A percentile compares a stretch with the other conserved stretches of the same genome.
phyloP scores from a whole-genome alignment of 352 stramenopile species.

The Globisporangium abappressorium region DNA sequence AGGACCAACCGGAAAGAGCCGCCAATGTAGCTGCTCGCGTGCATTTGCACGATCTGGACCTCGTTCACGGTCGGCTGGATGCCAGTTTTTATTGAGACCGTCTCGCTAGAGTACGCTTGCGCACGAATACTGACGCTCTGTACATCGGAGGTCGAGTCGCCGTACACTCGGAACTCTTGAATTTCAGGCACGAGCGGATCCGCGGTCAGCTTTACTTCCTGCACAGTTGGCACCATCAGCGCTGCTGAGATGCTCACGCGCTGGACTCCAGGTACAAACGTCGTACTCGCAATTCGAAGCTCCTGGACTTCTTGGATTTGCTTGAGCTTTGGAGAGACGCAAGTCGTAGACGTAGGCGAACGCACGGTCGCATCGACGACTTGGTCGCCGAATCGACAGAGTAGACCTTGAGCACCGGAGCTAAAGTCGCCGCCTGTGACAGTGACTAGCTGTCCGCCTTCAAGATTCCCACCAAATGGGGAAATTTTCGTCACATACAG shows the following conservation, averaged over 20 bases:
- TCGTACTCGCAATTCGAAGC: slow-evolving; percentile 47
- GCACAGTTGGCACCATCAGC: slow-evolving; percentile 36
- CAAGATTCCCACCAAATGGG: slow-evolving; percentile 60
- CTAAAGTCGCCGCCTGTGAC: slow-evolving; percentile 63
- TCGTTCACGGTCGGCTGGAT: slow-evolving; percentile 32
- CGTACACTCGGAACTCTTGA: slow-evolving; percentile 46
- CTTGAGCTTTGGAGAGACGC: slow-evolving; percentile 56
- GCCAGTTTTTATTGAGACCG: slow-evolving; percentile 31
- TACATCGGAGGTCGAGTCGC: slow-evolving; percentile 32
- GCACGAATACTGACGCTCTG: slow-evolving; percentile 33
- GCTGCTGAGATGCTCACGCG: slow-evolving; percentile 41
- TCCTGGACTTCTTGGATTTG: slow-evolving; percentile 81
- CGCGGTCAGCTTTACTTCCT: slow-evolving; percentile 29
- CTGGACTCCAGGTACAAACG: slow-evolving; percentile 53
- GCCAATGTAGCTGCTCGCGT: slow-evolving; percentile 41
- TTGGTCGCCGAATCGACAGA: slow-evolving; percentile 88
- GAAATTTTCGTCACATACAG: slow-evolving; percentile 55
- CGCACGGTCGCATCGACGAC: slow-evolving; percentile 64
- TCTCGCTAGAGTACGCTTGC: slow-evolving; percentile 40
- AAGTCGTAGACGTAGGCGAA: slow-evolving; percentile 59
- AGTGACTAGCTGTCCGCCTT: slow-evolving; percentile 49
- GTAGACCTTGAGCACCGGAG: slow-evolving; percentile 36
- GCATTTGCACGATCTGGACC: slow-evolving; percentile 40
- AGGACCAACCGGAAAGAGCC: slow-evolving; percentile 42
- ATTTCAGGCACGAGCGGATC: slow-evolving; percentile 37